Evolutionary conservation across 2,329 filamentous ascomycete species (phyloP).

Genomic region (Thermothelomyces thermophilus): DNA sequence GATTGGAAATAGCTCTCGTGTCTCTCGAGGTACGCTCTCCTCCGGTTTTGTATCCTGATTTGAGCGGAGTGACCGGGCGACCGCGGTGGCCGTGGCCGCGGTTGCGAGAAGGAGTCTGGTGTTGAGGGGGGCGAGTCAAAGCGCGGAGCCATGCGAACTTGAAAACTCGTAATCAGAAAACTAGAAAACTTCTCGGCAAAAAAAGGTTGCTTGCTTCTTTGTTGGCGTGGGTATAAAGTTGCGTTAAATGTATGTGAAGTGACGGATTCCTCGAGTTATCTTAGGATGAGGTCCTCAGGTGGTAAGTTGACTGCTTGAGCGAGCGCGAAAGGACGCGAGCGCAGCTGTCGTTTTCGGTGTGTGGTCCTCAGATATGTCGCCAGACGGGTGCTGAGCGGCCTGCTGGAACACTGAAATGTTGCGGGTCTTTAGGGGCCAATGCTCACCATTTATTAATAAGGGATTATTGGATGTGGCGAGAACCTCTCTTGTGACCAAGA

Average conservation of each 20-base stretch:
- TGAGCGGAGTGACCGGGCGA: slow-evolving; percentile 37
- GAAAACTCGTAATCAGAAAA: no score
- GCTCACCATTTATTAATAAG: not conserved
- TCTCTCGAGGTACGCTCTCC: slow-evolving; percentile 66
- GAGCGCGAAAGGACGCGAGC: no score
- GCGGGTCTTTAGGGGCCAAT: slow-evolving; percentile 1
- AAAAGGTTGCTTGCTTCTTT: not conserved
- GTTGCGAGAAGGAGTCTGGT: slow-evolving; percentile 29
- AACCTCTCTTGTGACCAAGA: not conserved
- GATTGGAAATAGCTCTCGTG: slow-evolving; percentile 65
- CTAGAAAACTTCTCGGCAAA: no score
- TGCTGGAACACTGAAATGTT: no score
- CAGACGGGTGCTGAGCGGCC: no score
- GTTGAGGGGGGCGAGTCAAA: slow-evolving; percentile 18
- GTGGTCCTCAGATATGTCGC: no score
- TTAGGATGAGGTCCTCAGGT: no score
- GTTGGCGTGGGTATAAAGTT: no score
- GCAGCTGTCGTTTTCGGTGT: no score
- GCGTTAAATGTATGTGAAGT: no score
- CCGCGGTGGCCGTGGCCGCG: slow-evolving; percentile 39
- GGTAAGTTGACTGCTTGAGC: no score
- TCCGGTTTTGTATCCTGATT: slow-evolving; percentile 64
- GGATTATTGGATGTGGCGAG: not conserved
- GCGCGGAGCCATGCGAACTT: slow-evolving; percentile 10
- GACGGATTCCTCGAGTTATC: no score